A percentile compares a stretch with the other conserved stretches of the same genome.
These are phyloP conservation scores for Selaginella moellendorffii DNA, from an alignment of 75 land plant species.

Conservation along the genomic window DNA sequence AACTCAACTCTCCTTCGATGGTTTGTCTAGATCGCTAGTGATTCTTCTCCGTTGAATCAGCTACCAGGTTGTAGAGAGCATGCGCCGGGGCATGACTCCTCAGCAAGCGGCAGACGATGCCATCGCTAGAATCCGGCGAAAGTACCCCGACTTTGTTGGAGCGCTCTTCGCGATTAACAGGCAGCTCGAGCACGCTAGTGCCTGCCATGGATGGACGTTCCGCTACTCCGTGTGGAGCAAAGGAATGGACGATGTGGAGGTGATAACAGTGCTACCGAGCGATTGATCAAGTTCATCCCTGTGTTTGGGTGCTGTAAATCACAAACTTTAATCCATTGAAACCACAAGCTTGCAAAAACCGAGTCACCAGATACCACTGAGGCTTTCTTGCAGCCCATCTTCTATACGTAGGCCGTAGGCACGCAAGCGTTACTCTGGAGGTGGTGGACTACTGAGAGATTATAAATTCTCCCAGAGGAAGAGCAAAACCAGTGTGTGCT, in stretches of 20 bases:
- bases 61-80: constrained; percentile 94
- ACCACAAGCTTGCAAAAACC: too few relatives aligned
- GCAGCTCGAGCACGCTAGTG: constrained; percentile 70
- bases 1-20: not conserved
- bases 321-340: too few relatives aligned
- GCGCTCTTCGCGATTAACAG: constrained; percentile 75
- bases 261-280: constrained; percentile 38
- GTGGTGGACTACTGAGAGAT: too few relatives aligned
- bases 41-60: too few relatives aligned
- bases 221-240: constrained; percentile 69
- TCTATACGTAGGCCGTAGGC: too few relatives aligned
- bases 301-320: too few relatives aligned
- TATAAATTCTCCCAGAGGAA: too few relatives aligned
- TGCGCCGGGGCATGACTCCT: constrained; percentile 84
- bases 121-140: constrained; percentile 60
- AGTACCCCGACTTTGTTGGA: constrained; percentile 75
- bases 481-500: too few relatives aligned
- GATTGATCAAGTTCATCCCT: too few relatives aligned
- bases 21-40: not conserved
- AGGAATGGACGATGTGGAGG: constrained; percentile 58
- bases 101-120: constrained; percentile 71
- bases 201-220: constrained; percentile 97
- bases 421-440: too few relatives aligned
- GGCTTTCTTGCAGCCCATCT: too few relatives aligned
- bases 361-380: too few relatives aligned